Evolutionary conservation across 2,329 filamentous ascomycete genomes (phyloP).

Genomic region (Lasiodiplodia sp.): DNA sequence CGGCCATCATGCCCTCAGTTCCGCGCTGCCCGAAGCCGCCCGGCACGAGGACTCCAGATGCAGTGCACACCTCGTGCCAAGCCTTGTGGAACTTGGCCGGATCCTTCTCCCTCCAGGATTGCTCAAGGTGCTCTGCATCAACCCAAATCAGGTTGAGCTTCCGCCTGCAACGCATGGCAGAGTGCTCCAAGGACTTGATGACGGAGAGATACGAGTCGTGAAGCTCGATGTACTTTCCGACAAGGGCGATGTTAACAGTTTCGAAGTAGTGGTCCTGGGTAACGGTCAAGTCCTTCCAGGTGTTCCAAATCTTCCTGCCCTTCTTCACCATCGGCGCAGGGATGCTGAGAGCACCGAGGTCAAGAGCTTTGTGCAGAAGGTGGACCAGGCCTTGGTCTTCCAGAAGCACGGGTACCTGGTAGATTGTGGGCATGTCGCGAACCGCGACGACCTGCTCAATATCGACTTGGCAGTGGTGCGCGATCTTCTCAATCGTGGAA

Average conservation of each 20-base stretch:
- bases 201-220: conserved; percentile 88
- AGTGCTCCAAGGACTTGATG: conserved; percentile 87
- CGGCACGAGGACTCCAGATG: conserved; percentile 72
- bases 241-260: conserved; percentile 80
- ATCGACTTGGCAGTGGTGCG: conserved; percentile 87
- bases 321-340: conserved; percentile 63
- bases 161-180: conserved; percentile 82
- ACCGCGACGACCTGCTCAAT: conserved; percentile 85
- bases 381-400: conserved; percentile 78
- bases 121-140: conserved; percentile 84
- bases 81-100: conserved; percentile 83
- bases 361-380: conserved; percentile 70
- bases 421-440: conserved; percentile 86
- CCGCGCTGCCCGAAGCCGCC: conserved; percentile 85
- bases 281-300: conserved; percentile 77
- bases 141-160: conserved; percentile 85
- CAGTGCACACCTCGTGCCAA: conserved; percentile 80
- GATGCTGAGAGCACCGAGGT: conserved; percentile 65
- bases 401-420: conserved; percentile 93
- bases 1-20: conserved; percentile 87
- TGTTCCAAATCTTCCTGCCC: conserved; percentile 75
- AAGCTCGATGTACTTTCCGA: conserved; percentile 89
- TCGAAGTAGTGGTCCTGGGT: conserved; percentile 72
- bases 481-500: conserved; percentile 83
- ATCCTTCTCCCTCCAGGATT: conserved; percentile 64